Evolutionary conservation across 164 flowering plant genomes (phyloP), one percentile per base, ranked within the genome.

Genomic region (Pachysandra terminalis): DNA sequence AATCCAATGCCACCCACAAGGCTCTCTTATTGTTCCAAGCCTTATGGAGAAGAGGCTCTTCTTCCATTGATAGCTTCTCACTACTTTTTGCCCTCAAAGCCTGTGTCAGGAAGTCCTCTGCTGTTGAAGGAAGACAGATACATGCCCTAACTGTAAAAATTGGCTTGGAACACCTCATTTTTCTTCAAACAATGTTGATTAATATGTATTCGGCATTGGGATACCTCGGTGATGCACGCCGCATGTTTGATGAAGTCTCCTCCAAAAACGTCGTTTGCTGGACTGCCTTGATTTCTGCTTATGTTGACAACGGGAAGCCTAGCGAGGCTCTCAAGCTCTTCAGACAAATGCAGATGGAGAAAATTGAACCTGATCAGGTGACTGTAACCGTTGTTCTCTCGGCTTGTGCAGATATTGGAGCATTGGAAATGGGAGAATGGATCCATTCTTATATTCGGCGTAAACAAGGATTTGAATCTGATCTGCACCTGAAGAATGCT

Each of bases 131-230:
- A n/a, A n/a, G n/a, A n/a, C n/a, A n/a, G n/a, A n/a, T n/a, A n/a
- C n/a, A n/a, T n/a, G n/a, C n/a, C n/a, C n/a, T n/a, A n/a, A n/a
- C n/a, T n/a, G n/a, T n/a, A n/a, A n/a, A n/a, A n/a, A n/a, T n/a
- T n/a, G n/a, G n/a, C n/a, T n/a, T n/a, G n/a, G n/a, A n/a, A n/a
- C n/a, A n/a, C n/a, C n/a, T n/a, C n/a, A n/a, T n/a, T n/a, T n/a
- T n/a, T n/a, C n/a, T n/a, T 51, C 71, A 55, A 76, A 74, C 71
- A 66, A 68, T 63, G 60, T 13, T 56, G 41, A 59, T 40, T 61
- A 74, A 64, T 23, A 75, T 40, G n/a, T n/a, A n/a, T 68, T 81
- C 55, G 84, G 80, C 63, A 81, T 3, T 32, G 37, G 37, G 37
- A 32, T 32, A 7, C 37, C 37, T 7, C 7, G 37, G 37, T 32